Evolutionary conservation across 2,329 filamentous ascomycete species (phyloP), one percentile per base, ranked within the genome.

Genomic region (Ilyonectria robusta): DNA sequence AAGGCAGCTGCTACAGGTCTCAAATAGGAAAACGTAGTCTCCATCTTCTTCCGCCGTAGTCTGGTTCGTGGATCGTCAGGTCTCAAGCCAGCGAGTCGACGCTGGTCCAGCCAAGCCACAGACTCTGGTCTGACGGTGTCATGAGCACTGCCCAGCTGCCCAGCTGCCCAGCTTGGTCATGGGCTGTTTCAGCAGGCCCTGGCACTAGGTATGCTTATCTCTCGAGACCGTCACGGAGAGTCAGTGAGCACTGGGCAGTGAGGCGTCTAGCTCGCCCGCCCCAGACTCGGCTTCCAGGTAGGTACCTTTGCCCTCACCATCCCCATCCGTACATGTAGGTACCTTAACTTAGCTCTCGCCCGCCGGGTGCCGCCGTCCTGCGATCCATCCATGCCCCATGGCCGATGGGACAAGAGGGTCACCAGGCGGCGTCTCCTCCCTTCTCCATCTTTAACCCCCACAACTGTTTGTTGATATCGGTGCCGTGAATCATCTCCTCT

Each of bases 121-220:
- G 23, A 17, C 23, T 48, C 23, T 44, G 8, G 9, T 33, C 31
- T 48, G 33, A 53, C 37, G 42, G 35, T 35, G 57, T 57, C 64
- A 53, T 56, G 47, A 66, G 54, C 26, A 5, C 26, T 26, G 26
- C 60, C 40, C 46, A 50, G 53, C 51, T 26, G 26, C 60, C 40
- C 46, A 50, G 53, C 51, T 50, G n/a, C n/a, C 48, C 47, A 61
- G 57, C 46, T 47, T 23, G 59, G 59, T 37, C 59, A 40, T 62
- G 26, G 15, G 51, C 42, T 50, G 53, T 50, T 46, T 44, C 62
- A 11, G 29, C 17, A 44, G 35, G 53, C 53, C 64, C 54, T 66
- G 69, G 71, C 66, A 65, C 67, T 66, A 21, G 21, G 21, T 21
- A 74, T 74, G 73, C 73, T 76, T 75, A 75, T 76, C 73, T 75